phyloP scores from a whole-genome alignment of 305 asterid genomes.

The Fraxinus greggii region DNA sequence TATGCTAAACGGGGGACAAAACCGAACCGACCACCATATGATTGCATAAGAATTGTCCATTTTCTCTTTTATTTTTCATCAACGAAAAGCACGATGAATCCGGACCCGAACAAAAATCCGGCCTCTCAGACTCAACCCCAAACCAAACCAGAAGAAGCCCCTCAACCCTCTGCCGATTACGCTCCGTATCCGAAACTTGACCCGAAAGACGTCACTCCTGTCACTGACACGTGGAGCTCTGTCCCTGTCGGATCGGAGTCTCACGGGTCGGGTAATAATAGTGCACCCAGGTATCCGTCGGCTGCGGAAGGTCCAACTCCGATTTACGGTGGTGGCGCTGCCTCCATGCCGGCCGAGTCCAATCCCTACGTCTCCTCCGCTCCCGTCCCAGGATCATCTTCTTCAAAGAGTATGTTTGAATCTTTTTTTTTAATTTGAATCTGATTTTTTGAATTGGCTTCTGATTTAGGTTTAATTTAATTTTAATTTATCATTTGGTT shows the following conservation, averaged over 20 bases:
- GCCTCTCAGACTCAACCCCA: slow-evolving; percentile 22
- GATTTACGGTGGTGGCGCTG: slow-evolving; percentile 37
- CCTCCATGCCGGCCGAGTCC: slow-evolving; percentile 74
- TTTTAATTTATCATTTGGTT: neutral
- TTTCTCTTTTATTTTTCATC: neutral
- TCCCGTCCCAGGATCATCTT: slow-evolving; percentile 46
- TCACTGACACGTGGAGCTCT: slow-evolving; percentile 54
- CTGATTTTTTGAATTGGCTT: neutral
- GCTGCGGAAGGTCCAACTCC: slow-evolving; percentile 34
- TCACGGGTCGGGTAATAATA: slow-evolving; percentile 8
- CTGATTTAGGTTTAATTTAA: neutral
- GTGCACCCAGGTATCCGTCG: slow-evolving; percentile 24
- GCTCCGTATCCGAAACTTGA: slow-evolving; percentile 83
- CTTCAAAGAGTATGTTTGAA: slow-evolving; percentile 47
- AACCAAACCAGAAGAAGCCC: slow-evolving; percentile 20
- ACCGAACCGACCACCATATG: neutral
- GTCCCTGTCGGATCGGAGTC: slow-evolving; percentile 37
- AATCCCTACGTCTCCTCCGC: slow-evolving; percentile 70
- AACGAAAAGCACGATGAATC: slow-evolving; percentile 17
- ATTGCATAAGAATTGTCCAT: neutral
- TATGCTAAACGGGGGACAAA: neutral
- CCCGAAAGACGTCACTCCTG: slow-evolving; percentile 62
- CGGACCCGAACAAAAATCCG: slow-evolving; percentile 25
- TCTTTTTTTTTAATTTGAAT: neutral
- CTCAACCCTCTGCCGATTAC: slow-evolving; percentile 44